phyloP scores from a whole-genome alignment of 2,329 filamentous ascomycete genomes.

The Penicillium crustosum region DNA sequence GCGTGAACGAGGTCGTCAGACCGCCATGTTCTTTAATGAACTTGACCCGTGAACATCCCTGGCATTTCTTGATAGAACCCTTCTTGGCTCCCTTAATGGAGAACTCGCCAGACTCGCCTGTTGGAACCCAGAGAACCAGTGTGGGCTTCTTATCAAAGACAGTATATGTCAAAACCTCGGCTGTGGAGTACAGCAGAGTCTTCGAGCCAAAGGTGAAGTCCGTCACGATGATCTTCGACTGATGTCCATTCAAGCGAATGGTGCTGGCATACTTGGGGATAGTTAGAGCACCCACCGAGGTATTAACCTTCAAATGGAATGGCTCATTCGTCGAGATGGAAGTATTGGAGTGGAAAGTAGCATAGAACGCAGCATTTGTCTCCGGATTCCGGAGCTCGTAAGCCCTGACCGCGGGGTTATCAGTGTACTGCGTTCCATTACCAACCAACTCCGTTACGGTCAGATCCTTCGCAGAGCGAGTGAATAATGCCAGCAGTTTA shows the following conservation, averaged over 20 bases:
- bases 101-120: conserved; percentile 57
- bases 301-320: conserved; percentile 58
- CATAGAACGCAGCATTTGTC: conserved; percentile 59
- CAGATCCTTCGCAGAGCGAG: conserved; percentile 57
- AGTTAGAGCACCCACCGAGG: conserved; percentile 55
- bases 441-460: conserved; percentile 54
- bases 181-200: conserved; percentile 56
- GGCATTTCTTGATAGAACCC: conserved; percentile 41
- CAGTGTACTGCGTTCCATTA: conserved; percentile 53
- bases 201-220: conserved; percentile 58
- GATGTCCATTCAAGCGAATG: conserved; percentile 59
- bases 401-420: conserved; percentile 53
- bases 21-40: conserved; percentile 44
- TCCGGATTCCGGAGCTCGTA: conserved; percentile 61
- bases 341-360: conserved; percentile 56
- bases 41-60: conserved; percentile 44
- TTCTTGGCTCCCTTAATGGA: conserved; percentile 44
- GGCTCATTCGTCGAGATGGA: conserved; percentile 52
- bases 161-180: conserved; percentile 55
- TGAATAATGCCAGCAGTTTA: conserved; percentile 62
- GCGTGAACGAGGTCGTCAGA: conserved; percentile 51
- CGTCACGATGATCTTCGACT: conserved; percentile 62
- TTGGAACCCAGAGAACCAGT: conserved; percentile 55
- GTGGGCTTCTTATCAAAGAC: conserved; percentile 49
- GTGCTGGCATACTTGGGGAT: conserved; percentile 53